phyloP scores from a whole-genome alignment of 129 eudicot genomes.

The Erigeron canadensis region DNA sequence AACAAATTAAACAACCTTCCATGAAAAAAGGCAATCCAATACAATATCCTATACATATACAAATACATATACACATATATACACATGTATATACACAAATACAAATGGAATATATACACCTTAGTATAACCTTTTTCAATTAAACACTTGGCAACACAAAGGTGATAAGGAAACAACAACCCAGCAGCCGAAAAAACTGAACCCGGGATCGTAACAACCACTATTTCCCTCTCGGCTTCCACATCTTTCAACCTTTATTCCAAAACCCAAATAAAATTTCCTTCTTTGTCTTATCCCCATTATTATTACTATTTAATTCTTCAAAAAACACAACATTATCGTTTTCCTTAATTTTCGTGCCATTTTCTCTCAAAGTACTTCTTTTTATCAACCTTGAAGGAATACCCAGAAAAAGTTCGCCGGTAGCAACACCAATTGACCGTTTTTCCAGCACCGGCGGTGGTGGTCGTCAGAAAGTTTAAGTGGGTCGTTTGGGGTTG shows the following conservation, averaged over 20 bases:
- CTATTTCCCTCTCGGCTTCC: conserved; percentile 68
- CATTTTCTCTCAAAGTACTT: conserved; percentile 21
- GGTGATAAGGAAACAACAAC: conserved; percentile 90
- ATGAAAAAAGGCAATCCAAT: no score
- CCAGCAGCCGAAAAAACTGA: conserved; percentile 99
- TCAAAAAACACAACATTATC: conserved; percentile 40
- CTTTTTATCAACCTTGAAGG: conserved; percentile 59
- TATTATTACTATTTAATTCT: conserved; percentile 20
- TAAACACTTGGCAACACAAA: conserved; percentile 79
- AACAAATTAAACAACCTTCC: conserved; percentile 1
- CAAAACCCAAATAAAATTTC: conserved; percentile 34
- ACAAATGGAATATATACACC: conserved; percentile 28
- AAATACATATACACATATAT: no score
- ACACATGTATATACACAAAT: no score
- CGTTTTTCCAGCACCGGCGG: conserved; percentile 47
- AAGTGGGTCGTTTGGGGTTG: conserved; percentile 38
- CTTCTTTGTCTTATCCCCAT: neutral
- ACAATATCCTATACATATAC: no score
- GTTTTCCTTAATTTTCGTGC: conserved; percentile 29
- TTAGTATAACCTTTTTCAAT: conserved; percentile 83
- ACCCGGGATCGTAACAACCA: conserved; percentile 74
- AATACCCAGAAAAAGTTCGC: conserved; percentile 73
- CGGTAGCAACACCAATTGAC: conserved; percentile 67
- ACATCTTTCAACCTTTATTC: conserved; percentile 80
- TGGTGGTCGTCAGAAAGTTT: conserved; percentile 35